phyloP scores from a whole-genome alignment of 2,329 filamentous ascomycete species.

The Tolypocladium inflatum region DNA sequence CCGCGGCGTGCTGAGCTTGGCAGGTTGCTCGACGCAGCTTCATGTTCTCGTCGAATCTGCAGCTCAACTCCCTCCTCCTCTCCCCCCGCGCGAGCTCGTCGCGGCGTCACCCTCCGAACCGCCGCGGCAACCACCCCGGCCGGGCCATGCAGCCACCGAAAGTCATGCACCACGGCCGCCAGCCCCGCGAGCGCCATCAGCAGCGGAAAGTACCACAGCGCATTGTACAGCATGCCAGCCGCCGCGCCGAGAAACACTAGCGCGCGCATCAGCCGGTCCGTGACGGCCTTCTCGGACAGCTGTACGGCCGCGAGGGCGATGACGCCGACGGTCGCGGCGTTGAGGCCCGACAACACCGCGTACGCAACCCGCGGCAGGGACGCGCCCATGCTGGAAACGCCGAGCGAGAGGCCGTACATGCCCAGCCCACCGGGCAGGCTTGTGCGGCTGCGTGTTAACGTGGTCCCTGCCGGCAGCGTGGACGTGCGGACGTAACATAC shows the following conservation, averaged over 20 bases:
- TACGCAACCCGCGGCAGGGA: conserved; percentile 54
- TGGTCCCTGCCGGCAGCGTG: too few species aligned
- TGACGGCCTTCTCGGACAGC: conserved; percentile 58
- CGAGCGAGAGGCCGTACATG: conserved; percentile 59
- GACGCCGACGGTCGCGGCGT: conserved; percentile 62
- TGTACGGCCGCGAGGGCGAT: conserved; percentile 61
- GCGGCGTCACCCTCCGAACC: conserved; percentile 1
- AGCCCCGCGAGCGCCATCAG: conserved; percentile 49
- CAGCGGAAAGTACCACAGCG: conserved; percentile 66
- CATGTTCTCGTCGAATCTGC: not conserved
- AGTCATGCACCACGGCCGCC: conserved; percentile 46
- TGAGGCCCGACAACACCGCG: conserved; percentile 61
- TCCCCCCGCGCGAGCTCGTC: not conserved
- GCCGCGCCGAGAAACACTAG: conserved; percentile 54
- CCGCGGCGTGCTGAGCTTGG: too few species aligned
- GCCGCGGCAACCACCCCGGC: conserved; percentile 5
- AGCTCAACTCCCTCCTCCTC: not conserved
- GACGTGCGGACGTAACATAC: conserved; percentile 18
- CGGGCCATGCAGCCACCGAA: conserved; percentile 31
- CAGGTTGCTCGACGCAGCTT: too few species aligned
- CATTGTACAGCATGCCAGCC: conserved; percentile 60
- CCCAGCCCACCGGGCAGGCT: conserved; percentile 57
- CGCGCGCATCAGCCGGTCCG: conserved; percentile 51
- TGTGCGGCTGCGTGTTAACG: too few species aligned
- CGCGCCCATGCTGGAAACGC: conserved; percentile 50